Evolutionary conservation across 176 grass and related monocot species (phyloP).

Genomic region (Areca catechu): DNA sequence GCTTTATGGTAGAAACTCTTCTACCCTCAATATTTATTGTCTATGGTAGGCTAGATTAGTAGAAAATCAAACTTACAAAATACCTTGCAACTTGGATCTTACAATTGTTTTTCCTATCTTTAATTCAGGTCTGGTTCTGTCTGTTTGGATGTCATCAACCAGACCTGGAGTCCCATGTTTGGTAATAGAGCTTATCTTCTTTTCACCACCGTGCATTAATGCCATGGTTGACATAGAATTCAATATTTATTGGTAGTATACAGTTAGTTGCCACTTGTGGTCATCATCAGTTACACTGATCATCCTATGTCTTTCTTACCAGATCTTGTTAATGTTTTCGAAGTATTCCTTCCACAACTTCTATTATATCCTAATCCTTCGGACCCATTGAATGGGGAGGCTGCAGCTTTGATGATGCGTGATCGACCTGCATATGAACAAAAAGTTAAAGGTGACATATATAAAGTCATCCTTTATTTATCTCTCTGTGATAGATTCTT

Average conservation of each 20-base stretch:
- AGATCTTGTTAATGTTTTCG: slow-evolving; percentile 57
- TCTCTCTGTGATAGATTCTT: too few relatives aligned
- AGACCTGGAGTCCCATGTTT: slow-evolving; percentile 60
- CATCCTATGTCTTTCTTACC: not conserved
- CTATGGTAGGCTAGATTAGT: too few relatives aligned
- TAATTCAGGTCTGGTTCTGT: slow-evolving; percentile 42
- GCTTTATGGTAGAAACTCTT: too few relatives aligned
- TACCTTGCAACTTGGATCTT: too few relatives aligned
- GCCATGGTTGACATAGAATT: not conserved
- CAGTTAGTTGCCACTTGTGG: not conserved
- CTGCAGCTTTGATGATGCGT: slow-evolving; percentile 43
- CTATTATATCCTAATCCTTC: slow-evolving; percentile 48
- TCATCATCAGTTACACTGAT: not conserved
- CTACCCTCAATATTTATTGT: too few relatives aligned
- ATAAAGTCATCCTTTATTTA: too few relatives aligned
- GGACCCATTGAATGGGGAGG: slow-evolving; percentile 49
- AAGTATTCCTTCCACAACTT: slow-evolving; percentile 50
- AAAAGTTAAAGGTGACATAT: slow-evolving; percentile 47
- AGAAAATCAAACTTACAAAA: too few relatives aligned
- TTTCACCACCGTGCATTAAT: not conserved
- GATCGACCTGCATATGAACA: slow-evolving; percentile 41
- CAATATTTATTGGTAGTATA: too few relatives aligned
- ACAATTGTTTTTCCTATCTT: not conserved
- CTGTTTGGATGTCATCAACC: slow-evolving; percentile 57
- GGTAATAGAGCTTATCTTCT: slow-evolving; percentile 22